Evolutionary conservation across 208 protist genomes (phyloP).

Genomic region (Porcisia hertigi): DNA sequence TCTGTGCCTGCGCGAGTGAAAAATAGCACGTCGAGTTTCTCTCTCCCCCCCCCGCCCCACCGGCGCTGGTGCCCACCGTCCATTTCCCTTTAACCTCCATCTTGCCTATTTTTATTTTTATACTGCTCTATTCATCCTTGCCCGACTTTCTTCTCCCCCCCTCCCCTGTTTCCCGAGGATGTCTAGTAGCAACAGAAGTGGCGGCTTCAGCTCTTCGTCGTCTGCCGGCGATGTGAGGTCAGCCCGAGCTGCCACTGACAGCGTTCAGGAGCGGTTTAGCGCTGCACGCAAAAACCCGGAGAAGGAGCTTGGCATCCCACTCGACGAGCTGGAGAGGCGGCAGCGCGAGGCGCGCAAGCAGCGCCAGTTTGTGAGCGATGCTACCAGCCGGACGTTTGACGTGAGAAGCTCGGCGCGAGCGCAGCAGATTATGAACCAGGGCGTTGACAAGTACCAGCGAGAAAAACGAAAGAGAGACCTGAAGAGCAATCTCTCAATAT

Average conservation of each 20-base stretch:
- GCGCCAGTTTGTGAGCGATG: constrained; percentile 49
- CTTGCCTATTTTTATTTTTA: background rate
- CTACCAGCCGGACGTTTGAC: constrained; percentile 52
- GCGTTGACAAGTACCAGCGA: constrained; percentile 59
- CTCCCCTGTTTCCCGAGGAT: background rate
- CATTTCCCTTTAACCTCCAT: background rate
- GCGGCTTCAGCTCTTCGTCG: constrained; percentile 14
- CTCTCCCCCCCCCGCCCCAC: background rate
- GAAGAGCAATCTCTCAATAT: constrained; percentile 48
- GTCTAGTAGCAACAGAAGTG: background rate
- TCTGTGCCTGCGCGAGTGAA: background rate
- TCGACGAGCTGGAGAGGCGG: constrained; percentile 68
- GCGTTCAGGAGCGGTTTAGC: constrained; percentile 36
- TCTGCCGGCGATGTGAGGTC: constrained; percentile 49
- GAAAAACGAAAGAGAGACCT: constrained; percentile 67
- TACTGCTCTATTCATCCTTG: too few relatives aligned
- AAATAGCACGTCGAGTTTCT: background rate
- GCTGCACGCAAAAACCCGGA: constrained; percentile 50
- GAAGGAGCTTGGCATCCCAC: constrained; percentile 65
- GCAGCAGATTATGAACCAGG: constrained; percentile 84
- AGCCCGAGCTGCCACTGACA: constrained; percentile 33
- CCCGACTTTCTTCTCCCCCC: background rate
- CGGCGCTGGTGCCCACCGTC: background rate
- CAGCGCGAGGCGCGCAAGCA: constrained; percentile 51
- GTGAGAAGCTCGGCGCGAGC: constrained; percentile 84